Conservation (phyloP, 116 monocot genomes). For the Zostera marina region DNA sequence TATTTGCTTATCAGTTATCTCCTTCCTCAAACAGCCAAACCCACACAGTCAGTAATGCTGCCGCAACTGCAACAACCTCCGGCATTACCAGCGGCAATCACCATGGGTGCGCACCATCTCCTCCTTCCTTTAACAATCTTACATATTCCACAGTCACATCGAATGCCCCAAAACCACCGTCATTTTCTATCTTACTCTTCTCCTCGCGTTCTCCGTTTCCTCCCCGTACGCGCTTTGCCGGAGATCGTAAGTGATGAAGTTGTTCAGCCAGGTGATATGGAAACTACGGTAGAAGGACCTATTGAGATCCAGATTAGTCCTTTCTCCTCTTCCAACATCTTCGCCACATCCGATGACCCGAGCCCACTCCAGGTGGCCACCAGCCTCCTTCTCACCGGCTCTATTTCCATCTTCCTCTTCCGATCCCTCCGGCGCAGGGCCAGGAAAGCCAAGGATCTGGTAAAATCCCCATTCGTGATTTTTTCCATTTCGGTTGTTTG, state of each 20-base stretch:
- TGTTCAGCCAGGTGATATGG: constrained; percentile 1
- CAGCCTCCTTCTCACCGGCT: constrained; percentile 82
- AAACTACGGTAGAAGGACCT: constrained; percentile 31
- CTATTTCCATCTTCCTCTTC: constrained; percentile 88
- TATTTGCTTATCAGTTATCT: background rate
- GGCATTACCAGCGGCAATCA: background rate
- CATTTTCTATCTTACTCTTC: no score
- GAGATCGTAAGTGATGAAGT: background rate
- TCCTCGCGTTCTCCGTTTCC: background rate
- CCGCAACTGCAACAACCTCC: background rate
- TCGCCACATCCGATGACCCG: constrained; percentile 51
- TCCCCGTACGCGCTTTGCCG: background rate
- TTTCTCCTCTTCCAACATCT: constrained; percentile 20
- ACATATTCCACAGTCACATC: no score
- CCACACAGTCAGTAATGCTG: no score
- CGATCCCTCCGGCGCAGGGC: constrained; percentile 88
- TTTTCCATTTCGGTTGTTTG: no score
- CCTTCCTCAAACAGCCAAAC: background rate
- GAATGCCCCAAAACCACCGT: no score
- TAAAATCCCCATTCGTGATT: constrained; percentile 1
- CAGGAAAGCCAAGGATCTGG: constrained; percentile 65
- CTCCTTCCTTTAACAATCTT: no score
- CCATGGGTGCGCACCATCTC: background rate
- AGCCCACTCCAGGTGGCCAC: constrained; percentile 67
- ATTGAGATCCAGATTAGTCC: constrained; percentile 35